phyloP scores from a whole-genome alignment of 768 basidiomycete genomes.

The Kockovaella imperatae region DNA sequence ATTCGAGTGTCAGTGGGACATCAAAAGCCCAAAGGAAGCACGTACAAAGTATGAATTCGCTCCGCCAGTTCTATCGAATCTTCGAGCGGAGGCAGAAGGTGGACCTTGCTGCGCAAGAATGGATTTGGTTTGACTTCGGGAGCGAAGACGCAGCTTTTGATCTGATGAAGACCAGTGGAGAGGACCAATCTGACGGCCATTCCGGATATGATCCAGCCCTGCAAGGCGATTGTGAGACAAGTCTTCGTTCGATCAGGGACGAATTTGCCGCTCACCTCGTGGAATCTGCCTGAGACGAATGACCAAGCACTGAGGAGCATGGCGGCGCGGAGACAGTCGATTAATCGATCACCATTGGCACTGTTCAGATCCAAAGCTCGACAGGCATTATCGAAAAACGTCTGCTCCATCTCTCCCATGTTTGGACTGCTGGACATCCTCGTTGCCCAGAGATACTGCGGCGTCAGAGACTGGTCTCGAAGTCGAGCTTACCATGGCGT shows the following conservation, averaged over 20 bases:
- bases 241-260: too few species aligned
- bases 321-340: conserved; percentile 29
- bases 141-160: conserved; percentile 16
- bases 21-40: not conserved
- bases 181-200: conserved; percentile 21
- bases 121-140: conserved; percentile 17
- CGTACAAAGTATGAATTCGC: conserved; percentile 35
- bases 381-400: conserved; percentile 20
- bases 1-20: not conserved
- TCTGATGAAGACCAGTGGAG: conserved; percentile 35
- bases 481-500: conserved; percentile 28
- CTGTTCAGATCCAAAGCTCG: conserved; percentile 20
- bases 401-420: conserved; percentile 15
- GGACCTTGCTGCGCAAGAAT: conserved; percentile 19
- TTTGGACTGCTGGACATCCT: conserved; percentile 24
- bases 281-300: conserved; percentile 26
- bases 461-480: not conserved
- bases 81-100: conserved; percentile 30
- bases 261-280: conserved; percentile 31
- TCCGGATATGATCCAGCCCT: conserved; percentile 29
- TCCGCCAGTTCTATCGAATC: conserved; percentile 35
- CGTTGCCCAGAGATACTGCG: conserved; percentile 37
- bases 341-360: conserved; percentile 24
- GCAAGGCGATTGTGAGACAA: not conserved
- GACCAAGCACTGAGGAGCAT: conserved; percentile 29